Conservation (phyloP, 2,329 filamentous ascomycete species). For the Clarireedia hainanense region DNA sequence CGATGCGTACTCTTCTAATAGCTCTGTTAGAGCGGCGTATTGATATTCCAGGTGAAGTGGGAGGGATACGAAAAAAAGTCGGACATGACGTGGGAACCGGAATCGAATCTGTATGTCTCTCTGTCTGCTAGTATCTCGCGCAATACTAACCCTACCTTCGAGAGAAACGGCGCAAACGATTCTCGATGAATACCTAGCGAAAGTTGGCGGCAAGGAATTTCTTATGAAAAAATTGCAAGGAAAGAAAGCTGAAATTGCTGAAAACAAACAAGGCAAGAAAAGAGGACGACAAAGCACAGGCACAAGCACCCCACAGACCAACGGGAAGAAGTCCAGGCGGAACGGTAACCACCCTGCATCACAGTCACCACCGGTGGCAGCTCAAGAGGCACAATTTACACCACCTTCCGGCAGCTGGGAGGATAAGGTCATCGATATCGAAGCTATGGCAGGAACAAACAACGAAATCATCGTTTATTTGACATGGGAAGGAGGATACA, state of each 20-base stretch:
- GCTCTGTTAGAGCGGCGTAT: conserved; percentile 30
- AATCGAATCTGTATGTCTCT: conserved; percentile 55
- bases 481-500: conserved; percentile 65
- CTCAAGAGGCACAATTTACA: conserved; percentile 42
- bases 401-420: conserved; percentile 73
- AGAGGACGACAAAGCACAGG: conserved; percentile 41
- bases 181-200: conserved; percentile 55
- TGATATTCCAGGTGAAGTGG: conserved; percentile 72
- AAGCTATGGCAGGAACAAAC: conserved; percentile 62
- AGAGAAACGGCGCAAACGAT: conserved; percentile 52
- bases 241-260: conserved; percentile 19
- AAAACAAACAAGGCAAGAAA: conserved; percentile 39
- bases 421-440: conserved; percentile 60
- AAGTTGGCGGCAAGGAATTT: conserved; percentile 54
- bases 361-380: conserved; percentile 40
- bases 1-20: conserved; percentile 1
- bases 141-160: not conserved
- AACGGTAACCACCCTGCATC: conserved; percentile 37
- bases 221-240: conserved; percentile 41
- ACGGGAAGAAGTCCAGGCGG: conserved; percentile 25
- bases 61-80: conserved; percentile 63
- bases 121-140: not conserved
- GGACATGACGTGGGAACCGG: conserved; percentile 74
- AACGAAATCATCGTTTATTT: conserved; percentile 59
- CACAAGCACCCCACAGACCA: conserved; percentile 14